Conservation (phyloP, 1,284 basidiomycete species). For the Sporisorium iseilematis-ciliati region DNA sequence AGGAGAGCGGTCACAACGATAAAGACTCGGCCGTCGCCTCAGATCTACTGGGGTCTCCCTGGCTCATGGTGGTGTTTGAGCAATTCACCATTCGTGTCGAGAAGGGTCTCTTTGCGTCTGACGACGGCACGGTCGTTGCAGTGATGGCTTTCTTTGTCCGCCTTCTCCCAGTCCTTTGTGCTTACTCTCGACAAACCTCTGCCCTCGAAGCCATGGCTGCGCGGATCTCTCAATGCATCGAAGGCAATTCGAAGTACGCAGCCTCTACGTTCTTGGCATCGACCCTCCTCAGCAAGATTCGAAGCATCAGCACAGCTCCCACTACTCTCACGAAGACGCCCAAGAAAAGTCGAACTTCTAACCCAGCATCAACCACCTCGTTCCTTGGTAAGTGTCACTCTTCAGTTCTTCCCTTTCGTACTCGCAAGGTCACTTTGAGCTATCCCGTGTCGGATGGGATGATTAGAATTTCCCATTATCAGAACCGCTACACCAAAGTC, state of each 20-base stretch:
- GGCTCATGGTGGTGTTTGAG: conserved; percentile 52
- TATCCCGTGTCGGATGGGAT: conserved; percentile 30
- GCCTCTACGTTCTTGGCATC: conserved; percentile 2
- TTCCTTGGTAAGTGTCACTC: conserved; percentile 25
- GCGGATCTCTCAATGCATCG: conserved; percentile 7
- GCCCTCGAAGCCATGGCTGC: conserved; percentile 22
- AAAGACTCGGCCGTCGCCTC: not conserved
- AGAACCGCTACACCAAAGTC: conserved; percentile 57
- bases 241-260: conserved; percentile 8
- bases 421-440: not conserved
- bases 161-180: conserved; percentile 42
- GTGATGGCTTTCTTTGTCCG: conserved; percentile 43
- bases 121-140: conserved; percentile 20
- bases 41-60: conserved; percentile 44
- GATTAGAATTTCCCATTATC: conserved; percentile 51
- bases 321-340: not conserved
- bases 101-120: conserved; percentile 38
- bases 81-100: conserved; percentile 54
- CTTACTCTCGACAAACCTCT: conserved; percentile 25
- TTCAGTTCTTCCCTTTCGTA: not conserved
- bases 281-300: conserved; percentile 20
- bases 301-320: conserved; percentile 15
- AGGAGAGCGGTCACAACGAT: not conserved
- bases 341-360: conserved; percentile 3
- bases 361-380: not conserved